A percentile compares a stretch with the other conserved stretches of the same genome.
Evolutionary conservation across 2,329 filamentous ascomycete genomes (phyloP).

Genomic region (Ophiostoma australiae): DNA sequence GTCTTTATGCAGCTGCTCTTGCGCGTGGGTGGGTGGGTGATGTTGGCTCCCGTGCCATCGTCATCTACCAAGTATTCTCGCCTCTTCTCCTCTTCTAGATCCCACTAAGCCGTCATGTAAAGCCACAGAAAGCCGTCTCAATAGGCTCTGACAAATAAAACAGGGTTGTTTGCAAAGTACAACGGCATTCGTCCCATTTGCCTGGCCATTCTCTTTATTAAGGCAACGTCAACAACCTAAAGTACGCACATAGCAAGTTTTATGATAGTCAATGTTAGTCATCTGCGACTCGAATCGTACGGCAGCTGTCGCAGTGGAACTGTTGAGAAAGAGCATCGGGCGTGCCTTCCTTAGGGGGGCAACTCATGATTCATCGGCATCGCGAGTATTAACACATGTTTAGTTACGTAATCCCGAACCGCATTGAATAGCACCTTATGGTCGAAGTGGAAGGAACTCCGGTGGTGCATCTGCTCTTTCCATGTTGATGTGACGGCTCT

Average conservation of each 20-base stretch:
- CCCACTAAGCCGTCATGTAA: neutral
- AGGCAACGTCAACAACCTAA: neutral
- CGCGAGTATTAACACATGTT: no score
- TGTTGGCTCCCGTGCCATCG: neutral
- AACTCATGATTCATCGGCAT: no score
- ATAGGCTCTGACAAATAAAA: neutral
- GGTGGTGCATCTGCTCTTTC: neutral
- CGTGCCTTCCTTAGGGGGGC: neutral
- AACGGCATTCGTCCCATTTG: neutral
- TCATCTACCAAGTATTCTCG: neutral
- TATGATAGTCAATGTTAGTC: neutral
- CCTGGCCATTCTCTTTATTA: neutral
- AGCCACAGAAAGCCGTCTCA: neutral
- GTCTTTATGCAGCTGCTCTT: neutral
- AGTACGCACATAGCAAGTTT: neutral
- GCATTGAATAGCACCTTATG: no score
- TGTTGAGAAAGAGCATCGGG: neutral
- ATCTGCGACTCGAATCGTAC: neutral
- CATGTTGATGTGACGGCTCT: neutral
- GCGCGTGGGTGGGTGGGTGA: neutral
- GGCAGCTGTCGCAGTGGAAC: no score
- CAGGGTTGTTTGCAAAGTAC: neutral
- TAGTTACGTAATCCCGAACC: no score
- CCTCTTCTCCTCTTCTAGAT: no score
- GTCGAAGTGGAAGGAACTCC: neutral